phyloP scores from a whole-genome alignment of 129 eudicot genomes.

The Chrysanthemum seticuspe region DNA sequence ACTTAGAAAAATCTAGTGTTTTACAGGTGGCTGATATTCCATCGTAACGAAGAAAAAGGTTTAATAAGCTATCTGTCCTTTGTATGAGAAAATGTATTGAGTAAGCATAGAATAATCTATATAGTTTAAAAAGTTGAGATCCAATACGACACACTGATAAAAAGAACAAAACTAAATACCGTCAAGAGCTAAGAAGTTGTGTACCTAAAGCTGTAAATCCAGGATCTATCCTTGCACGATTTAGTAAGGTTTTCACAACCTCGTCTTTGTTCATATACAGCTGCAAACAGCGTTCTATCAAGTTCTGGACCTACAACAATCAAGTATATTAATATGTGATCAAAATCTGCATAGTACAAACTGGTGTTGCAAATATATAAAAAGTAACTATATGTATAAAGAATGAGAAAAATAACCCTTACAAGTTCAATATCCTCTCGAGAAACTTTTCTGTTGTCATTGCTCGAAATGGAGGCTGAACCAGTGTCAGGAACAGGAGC shows the following conservation, averaged over 20 bases:
- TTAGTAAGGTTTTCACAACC: constrained; percentile 87
- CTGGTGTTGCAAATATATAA: neutral
- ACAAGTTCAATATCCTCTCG: constrained; percentile 98
- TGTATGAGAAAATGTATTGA: too few species aligned
- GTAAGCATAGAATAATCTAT: too few species aligned
- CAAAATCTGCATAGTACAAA: neutral
- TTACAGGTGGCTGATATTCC: too few species aligned
- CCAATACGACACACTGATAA: neutral
- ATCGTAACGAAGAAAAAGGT: too few species aligned
- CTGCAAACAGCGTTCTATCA: constrained; percentile 93
- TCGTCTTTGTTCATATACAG: constrained; percentile 93
- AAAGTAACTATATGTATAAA: neutral
- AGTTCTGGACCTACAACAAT: constrained; percentile 83
- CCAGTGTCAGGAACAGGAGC: constrained; percentile 83
- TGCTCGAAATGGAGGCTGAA: constrained; percentile 85
- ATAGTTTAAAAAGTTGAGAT: neutral
- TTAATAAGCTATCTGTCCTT: too few species aligned
- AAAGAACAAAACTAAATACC: neutral
- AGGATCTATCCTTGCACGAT: constrained; percentile 96
- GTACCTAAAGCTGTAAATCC: constrained; percentile 97
- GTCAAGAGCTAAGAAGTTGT: neutral
- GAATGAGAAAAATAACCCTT: constrained; percentile 32
- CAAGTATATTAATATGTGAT: neutral
- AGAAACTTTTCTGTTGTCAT: constrained; percentile 87
- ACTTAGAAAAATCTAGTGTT: too few species aligned